Evolutionary conservation across 805 yeast genomes (phyloP).

Genomic region (Lipomyces yamanashiensis): DNA sequence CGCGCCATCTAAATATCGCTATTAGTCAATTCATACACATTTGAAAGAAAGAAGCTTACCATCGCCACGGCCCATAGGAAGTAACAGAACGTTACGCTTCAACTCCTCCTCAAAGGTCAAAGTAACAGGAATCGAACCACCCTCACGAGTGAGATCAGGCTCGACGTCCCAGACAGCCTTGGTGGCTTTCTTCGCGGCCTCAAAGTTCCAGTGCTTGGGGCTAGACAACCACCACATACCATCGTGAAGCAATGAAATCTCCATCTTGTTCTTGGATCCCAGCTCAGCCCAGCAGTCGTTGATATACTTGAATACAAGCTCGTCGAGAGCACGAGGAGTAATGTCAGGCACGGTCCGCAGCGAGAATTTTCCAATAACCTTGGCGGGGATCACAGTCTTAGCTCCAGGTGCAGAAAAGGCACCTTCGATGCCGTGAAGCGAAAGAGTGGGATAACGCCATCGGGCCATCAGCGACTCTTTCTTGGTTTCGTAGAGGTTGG

Average conservation of each 20-base stretch:
- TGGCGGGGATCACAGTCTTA: conserved; percentile 96
- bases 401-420: conserved; percentile 96
- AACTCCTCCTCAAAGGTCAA: conserved; percentile 87
- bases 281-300: conserved; percentile 67
- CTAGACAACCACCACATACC: conserved; percentile 97
- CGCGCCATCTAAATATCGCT: conserved; percentile 66
- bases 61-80: conserved; percentile 99
- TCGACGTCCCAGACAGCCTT: conserved; percentile 92
- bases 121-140: conserved; percentile 98
- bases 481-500: conserved; percentile 75
- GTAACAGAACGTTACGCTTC: conserved; percentile 80
- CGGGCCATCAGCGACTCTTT: conserved; percentile 92
- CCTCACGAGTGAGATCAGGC: conserved; percentile 98
- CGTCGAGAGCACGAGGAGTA: conserved; percentile 75
- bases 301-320: conserved; percentile 74
- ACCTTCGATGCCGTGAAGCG: conserved; percentile 96
- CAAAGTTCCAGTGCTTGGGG: conserved; percentile 89
- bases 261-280: conserved; percentile 74
- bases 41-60: conserved; percentile 44
- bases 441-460: conserved; percentile 98
- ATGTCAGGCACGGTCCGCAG: conserved; percentile 97
- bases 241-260: conserved; percentile 82
- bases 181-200: conserved; percentile 94
- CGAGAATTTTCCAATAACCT: conserved; percentile 91
- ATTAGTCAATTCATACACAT: not conserved